A percentile compares a stretch with the other conserved stretches of the same genome.
Evolutionary conservation across 805 yeast genomes (phyloP).

Genomic region (Yarrowia osloensis): DNA sequence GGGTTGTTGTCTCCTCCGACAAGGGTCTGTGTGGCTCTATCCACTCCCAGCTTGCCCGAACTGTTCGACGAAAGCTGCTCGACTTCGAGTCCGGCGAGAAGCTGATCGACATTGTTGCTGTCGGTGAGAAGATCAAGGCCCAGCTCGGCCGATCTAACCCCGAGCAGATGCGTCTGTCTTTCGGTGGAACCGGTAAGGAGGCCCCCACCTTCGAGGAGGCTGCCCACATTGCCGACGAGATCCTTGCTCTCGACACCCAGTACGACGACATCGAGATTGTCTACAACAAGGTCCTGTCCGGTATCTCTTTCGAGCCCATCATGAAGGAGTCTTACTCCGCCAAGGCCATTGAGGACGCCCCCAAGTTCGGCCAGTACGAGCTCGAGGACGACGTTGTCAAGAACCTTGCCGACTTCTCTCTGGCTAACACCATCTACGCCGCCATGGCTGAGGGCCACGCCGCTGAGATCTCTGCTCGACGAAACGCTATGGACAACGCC

Average conservation of each 20-base stretch:
- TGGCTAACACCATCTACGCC: slow-evolving; percentile 84
- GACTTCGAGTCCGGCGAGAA: slow-evolving; percentile 55
- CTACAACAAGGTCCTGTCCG: slow-evolving; percentile 84
- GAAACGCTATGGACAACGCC: slow-evolving; percentile 99
- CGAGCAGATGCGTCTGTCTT: slow-evolving; percentile 66
- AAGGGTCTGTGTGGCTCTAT: slow-evolving; percentile 99
- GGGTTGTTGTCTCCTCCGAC: slow-evolving; percentile 90
- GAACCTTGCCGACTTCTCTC: slow-evolving; percentile 74
- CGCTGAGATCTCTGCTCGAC: slow-evolving; percentile 96
- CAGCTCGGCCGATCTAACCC: slow-evolving; percentile 85
- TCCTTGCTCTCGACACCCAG: slow-evolving; percentile 54
- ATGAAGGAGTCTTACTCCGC: slow-evolving; percentile 65
- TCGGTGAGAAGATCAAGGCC: slow-evolving; percentile 92
- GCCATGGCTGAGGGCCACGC: slow-evolving; percentile 99
- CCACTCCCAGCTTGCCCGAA: slow-evolving; percentile 91
- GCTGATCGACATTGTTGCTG: slow-evolving; percentile 64
- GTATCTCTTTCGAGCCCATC: slow-evolving; percentile 88
- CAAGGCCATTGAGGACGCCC: slow-evolving; percentile 75
- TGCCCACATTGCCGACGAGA: slow-evolving; percentile 83
- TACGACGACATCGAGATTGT: slow-evolving; percentile 78
- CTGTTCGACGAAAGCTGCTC: slow-evolving; percentile 67
- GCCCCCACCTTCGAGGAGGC: slow-evolving; percentile 94
- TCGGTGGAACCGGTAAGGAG: slow-evolving; percentile 94
- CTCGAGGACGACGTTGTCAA: slow-evolving; percentile 60
- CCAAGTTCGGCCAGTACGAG: slow-evolving; percentile 80